A percentile compares a stretch with the other conserved stretches of the same genome.
Conservation (phyloP, 1,284 basidiomycete species). For the Bjerkandera adusta region DNA sequence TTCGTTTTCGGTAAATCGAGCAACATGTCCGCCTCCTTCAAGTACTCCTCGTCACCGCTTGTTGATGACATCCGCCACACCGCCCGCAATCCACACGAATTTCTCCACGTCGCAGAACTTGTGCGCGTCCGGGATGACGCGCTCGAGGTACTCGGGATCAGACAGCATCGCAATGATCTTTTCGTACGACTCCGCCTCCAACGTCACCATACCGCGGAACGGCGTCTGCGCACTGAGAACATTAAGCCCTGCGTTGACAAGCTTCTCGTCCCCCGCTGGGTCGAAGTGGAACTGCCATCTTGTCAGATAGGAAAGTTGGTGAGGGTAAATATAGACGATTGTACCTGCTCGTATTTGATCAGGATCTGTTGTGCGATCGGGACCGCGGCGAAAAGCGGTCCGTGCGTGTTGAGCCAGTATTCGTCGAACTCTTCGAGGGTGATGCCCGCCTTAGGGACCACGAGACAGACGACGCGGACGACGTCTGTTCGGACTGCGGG, state of each 20-base stretch:
- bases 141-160: conserved; percentile 18
- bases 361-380: conserved; percentile 23
- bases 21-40: too few species aligned
- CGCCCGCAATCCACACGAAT: too few species aligned
- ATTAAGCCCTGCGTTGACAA: conserved; percentile 13
- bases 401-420: conserved; percentile 21
- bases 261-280: conserved; percentile 12
- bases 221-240: conserved; percentile 9
- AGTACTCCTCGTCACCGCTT: too few species aligned
- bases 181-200: conserved; percentile 23
- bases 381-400: conserved; percentile 18
- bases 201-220: conserved; percentile 18
- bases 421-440: conserved; percentile 18
- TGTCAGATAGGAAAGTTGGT: background rate
- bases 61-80: too few species aligned
- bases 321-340: background rate
- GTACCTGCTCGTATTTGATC: conserved; percentile 23
- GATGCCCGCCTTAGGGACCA: too few species aligned
- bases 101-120: too few species aligned
- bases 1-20: too few species aligned
- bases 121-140: conserved; percentile 17
- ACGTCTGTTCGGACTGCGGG: too few species aligned
- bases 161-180: conserved; percentile 21
- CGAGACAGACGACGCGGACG: too few species aligned
- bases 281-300: conserved; percentile 17